Conservation (phyloP, 163 green algal genomes). For the Scenedesmus sp. region DNA sequence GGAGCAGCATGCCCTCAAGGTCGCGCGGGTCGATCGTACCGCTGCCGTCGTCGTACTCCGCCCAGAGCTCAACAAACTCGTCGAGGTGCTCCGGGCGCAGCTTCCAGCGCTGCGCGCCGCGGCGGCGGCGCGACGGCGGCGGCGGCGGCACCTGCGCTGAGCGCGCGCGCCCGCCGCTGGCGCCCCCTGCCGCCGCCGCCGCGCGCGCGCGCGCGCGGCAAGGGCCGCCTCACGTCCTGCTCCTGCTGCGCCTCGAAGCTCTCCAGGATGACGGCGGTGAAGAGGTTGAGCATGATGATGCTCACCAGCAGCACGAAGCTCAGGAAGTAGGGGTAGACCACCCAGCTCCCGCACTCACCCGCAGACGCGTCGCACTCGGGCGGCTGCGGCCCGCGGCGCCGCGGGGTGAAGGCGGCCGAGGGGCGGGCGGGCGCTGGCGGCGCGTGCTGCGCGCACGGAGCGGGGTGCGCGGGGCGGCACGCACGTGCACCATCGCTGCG, state of each 20-base stretch:
- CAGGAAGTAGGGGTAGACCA: conserved; percentile 72
- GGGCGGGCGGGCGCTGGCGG: not conserved
- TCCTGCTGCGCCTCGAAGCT: conserved; percentile 82
- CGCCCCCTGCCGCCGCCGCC: too few relatives aligned
- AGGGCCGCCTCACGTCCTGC: conserved; percentile 46
- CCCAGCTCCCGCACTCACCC: conserved; percentile 65
- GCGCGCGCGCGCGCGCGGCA: not conserved
- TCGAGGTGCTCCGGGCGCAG: conserved; percentile 64
- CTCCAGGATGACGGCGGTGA: conserved; percentile 82
- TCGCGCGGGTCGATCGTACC: conserved; percentile 65
- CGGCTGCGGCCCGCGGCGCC: conserved; percentile 1
- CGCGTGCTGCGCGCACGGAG: not conserved
- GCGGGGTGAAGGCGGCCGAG: not conserved
- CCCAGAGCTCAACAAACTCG: conserved; percentile 78
- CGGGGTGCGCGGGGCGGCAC: not conserved
- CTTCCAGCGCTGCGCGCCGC: conserved; percentile 67
- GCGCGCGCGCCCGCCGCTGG: too few relatives aligned
- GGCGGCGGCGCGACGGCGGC: not conserved
- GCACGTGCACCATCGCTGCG: conserved; percentile 47
- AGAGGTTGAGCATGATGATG: conserved; percentile 85
- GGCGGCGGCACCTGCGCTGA: not conserved
- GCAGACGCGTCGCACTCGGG: conserved; percentile 56
- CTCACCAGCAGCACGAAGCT: conserved; percentile 72
- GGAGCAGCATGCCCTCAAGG: conserved; percentile 71
- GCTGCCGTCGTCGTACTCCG: conserved; percentile 77